Evolutionary conservation across 805 yeast genomes (phyloP).

Genomic region (Wickerhamiella vanderwaltii): DNA sequence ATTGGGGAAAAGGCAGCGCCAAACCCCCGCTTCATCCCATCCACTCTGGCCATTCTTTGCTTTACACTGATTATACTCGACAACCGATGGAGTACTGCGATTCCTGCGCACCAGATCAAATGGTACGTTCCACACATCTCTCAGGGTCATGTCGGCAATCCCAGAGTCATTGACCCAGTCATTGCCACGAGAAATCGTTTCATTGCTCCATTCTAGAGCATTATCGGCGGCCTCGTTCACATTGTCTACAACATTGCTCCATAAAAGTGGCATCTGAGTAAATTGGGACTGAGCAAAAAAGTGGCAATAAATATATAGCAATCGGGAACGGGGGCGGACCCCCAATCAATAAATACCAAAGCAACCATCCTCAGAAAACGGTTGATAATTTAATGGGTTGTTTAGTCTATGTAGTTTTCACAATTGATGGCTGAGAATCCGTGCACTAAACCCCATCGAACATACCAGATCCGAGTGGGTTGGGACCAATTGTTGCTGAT

Average conservation of each 20-base stretch:
- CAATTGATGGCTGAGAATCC: too few species aligned
- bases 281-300: too few species aligned
- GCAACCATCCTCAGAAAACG: too few species aligned
- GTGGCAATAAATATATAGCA: too few species aligned
- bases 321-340: too few species aligned
- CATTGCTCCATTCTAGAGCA: slow-evolving; percentile 1
- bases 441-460: too few species aligned
- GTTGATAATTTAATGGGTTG: too few species aligned
- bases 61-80: slow-evolving; percentile 47
- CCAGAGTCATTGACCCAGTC: slow-evolving; percentile 3
- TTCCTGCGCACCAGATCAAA: not conserved
- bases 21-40: slow-evolving; percentile 77
- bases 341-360: too few species aligned
- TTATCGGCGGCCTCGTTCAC: not conserved
- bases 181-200: not conserved
- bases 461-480: too few species aligned
- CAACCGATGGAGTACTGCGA: not conserved
- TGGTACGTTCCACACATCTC: slow-evolving; percentile 2
- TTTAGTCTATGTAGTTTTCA: too few species aligned
- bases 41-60: slow-evolving; percentile 54
- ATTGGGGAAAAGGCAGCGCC: slow-evolving; percentile 82
- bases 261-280: not conserved
- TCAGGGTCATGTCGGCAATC: not conserved
- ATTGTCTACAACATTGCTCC: not conserved
- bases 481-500: too few species aligned